Percentiles rank a stretch among this genome's conserved stretches.
These are phyloP conservation scores for Kodamaea neixiangensis DNA, from an alignment of 805 yeast species.

Conservation along the genomic window DNA sequence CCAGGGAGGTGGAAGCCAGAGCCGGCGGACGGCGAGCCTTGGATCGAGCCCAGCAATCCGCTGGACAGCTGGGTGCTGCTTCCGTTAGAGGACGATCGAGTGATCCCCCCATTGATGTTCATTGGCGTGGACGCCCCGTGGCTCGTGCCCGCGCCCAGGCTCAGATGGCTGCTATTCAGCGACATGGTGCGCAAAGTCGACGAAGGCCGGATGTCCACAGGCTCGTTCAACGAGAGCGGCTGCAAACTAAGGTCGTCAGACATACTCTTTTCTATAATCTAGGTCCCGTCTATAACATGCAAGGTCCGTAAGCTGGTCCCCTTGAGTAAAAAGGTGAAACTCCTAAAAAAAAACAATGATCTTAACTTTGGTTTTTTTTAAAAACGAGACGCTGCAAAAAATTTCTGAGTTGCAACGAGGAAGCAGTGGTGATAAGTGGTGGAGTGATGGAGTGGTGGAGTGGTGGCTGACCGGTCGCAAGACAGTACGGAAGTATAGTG, in stretches of 20 bases:
- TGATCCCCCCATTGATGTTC: neutral
- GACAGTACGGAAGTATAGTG: too few relatives aligned
- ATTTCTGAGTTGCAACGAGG: neutral
- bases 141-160: neutral
- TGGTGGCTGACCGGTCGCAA: too few relatives aligned
- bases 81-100: conserved; percentile 4
- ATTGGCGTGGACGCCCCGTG: conserved; percentile 2
- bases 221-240: conserved; percentile 6
- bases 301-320: neutral
- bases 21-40: neutral
- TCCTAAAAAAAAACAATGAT: conserved; percentile 2
- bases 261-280: conserved; percentile 6
- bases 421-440: neutral
- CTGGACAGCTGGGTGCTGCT: neutral
- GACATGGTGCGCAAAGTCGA: neutral
- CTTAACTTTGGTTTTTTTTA: neutral
- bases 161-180: neutral
- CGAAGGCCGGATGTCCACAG: neutral
- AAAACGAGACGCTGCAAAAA: neutral
- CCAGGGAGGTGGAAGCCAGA: neutral
- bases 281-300: conserved; percentile 4
- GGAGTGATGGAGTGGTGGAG: too few relatives aligned
- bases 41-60: neutral
- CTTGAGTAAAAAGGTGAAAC: neutral
- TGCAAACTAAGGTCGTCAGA: conserved; percentile 7